These are phyloP conservation scores for Allomyces javanicus DNA, from an alignment of 192 early-diverging fungal species.

Conservation along the genomic window DNA sequence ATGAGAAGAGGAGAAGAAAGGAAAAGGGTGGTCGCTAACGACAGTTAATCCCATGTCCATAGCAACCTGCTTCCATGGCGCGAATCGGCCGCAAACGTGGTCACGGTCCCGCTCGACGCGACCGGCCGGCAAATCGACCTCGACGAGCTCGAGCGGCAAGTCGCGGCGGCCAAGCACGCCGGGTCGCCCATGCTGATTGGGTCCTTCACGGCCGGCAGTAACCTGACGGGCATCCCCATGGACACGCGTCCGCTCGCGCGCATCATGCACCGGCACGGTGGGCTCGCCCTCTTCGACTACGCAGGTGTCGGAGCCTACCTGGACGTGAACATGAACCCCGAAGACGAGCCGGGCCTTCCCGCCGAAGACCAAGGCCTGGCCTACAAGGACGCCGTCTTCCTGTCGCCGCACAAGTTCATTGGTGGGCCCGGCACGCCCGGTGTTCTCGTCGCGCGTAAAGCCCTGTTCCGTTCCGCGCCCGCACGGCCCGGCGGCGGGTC, in stretches of 20 bases:
- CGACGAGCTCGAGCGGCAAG: constrained; percentile 6
- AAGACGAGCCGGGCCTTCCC: neutral
- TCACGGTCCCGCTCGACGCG: constrained; percentile 10
- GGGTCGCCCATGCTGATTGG: constrained; percentile 11
- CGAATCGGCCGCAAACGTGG: constrained; percentile 15
- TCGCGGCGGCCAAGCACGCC: neutral
- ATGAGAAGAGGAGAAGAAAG: no score
- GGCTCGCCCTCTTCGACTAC: constrained; percentile 18
- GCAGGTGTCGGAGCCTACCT: constrained; percentile 4
- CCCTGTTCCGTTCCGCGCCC: constrained; percentile 10
- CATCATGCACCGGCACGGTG: constrained; percentile 16
- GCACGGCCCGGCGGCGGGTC: constrained; percentile 18
- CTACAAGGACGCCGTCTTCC: constrained; percentile 18
- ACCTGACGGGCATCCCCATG: constrained; percentile 16
- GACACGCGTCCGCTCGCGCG: constrained; percentile 12
- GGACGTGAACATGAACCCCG: constrained; percentile 2
- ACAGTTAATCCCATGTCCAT: no score
- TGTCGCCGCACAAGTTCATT: constrained; percentile 24
- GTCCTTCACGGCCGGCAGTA: constrained; percentile 19
- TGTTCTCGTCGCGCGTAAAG: constrained; percentile 12
- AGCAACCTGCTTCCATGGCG: constrained; percentile 20
- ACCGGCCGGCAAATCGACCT: constrained; percentile 8
- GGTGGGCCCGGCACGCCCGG: constrained; percentile 21
- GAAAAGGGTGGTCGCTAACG: no score
- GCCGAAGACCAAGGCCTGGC: constrained; percentile 6